Evolutionary conservation across 2,329 filamentous ascomycete genomes (phyloP), one percentile per base, ranked within the genome.

Genomic region (Trichophyton rubrum): DNA sequence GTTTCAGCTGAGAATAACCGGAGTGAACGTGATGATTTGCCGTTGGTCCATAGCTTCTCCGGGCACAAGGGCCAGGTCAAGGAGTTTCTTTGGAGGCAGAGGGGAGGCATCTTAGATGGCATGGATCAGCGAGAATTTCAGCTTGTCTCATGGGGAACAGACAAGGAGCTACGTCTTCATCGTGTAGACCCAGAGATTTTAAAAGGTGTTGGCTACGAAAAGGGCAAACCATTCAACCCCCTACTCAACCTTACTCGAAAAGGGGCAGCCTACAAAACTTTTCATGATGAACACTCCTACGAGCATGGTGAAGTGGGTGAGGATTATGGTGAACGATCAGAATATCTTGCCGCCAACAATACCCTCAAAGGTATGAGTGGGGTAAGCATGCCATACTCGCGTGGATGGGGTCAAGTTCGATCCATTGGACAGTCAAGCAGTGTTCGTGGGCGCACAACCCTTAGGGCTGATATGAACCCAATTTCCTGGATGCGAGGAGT

Each of bases 61-160:
- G 79, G 80, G 15, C 81, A 84, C 66, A 77, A 79, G 63, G 79
- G 79, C 9, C 79, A 91, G 69, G 90, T 89, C 33, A 95, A 93
- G 69, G 91, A 96, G 67, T 96, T 96, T 63, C 75, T 96, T 9
- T 96, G 91, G 91, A 82, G 91, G 70, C 83, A 84, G 56, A 84
- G 91, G 60, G 91, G 91, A 41, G 78, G 79, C 20, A 81, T 82
- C 17, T 81, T 83, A 15, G 82, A 89, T 59, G 81, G 82, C n/a
- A 74, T 87, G 53, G 91, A 96, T 67, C 79, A 90, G 63, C 84
- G 92, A 67, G 91, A 96, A 59, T 96, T 96, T 64, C 91, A 96
- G 71, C 79, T 96, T 17, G 89, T 96, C 0, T 91, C 91, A 0
- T 96, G 91, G 91, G 90, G 90, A 27, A 86, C 88, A 56, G 92